These are phyloP conservation scores for Mycena sp. DNA, from an alignment of 1,284 basidiomycete species.

Conservation along the genomic window DNA sequence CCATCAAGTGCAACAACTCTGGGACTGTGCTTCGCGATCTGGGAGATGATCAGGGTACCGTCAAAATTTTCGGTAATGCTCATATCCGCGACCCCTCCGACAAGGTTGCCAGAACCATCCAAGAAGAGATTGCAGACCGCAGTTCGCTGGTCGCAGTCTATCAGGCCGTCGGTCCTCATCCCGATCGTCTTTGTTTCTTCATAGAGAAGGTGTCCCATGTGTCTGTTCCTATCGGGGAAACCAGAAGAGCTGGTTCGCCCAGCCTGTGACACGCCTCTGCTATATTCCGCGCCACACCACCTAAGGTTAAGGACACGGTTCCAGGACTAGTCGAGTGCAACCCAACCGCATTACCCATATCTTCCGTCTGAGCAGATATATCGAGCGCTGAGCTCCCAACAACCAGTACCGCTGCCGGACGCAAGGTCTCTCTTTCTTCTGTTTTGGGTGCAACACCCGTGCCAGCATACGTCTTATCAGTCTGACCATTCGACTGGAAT, in stretches of 20 bases:
- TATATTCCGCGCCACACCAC: slow-evolving; percentile 95
- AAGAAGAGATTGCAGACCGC: slow-evolving; percentile 90
- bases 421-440: background rate
- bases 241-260: slow-evolving; percentile 58
- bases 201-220: slow-evolving; percentile 69
- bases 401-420: slow-evolving; percentile 61
- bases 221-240: slow-evolving; percentile 77
- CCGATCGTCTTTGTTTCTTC: slow-evolving; percentile 68
- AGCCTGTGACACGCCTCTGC: slow-evolving; percentile 87
- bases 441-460: too few species aligned
- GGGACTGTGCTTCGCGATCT: slow-evolving; percentile 57
- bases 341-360: slow-evolving; percentile 43
- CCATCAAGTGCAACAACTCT: slow-evolving; percentile 83
- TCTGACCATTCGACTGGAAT: slow-evolving; percentile 8
- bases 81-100: slow-evolving; percentile 94
- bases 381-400: slow-evolving; percentile 90
- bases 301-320: slow-evolving; percentile 75
- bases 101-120: slow-evolving; percentile 75
- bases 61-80: slow-evolving; percentile 67
- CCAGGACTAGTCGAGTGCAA: slow-evolving; percentile 86
- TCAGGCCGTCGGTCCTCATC: slow-evolving; percentile 87
- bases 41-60: slow-evolving; percentile 51
- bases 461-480: slow-evolving; percentile 4
- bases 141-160: slow-evolving; percentile 58
- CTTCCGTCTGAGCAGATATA: slow-evolving; percentile 67